Conservation (phyloP, 768 basidiomycete species). For the Mrakia frigida region DNA sequence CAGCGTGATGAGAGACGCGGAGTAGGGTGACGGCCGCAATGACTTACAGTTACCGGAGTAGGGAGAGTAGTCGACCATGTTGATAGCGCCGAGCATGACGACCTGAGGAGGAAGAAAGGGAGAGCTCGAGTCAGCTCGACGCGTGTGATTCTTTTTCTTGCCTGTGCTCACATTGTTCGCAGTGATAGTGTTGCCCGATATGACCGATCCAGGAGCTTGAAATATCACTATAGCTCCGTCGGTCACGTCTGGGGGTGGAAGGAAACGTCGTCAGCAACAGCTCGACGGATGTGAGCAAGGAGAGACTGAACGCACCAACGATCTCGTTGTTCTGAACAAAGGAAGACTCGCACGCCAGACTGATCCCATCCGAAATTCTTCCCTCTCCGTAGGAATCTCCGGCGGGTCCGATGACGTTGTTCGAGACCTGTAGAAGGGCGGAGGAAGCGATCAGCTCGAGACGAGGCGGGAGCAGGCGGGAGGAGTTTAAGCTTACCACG, state of each 20-base stretch:
- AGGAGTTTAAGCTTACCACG: neutral
- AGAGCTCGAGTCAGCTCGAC: neutral
- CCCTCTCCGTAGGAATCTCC: conserved; percentile 2
- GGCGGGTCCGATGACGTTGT: conserved; percentile 19
- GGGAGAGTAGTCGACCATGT: conserved; percentile 23
- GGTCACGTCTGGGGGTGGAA: neutral
- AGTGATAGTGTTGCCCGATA: conserved; percentile 11
- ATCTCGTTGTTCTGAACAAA: neutral
- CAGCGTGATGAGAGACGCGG: no score
- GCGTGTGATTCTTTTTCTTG: neutral
- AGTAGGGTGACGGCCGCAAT: no score
- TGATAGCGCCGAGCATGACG: conserved; percentile 8
- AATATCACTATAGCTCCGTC: conserved; percentile 23
- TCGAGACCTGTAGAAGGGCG: neutral
- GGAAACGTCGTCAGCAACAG: neutral
- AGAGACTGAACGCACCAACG: neutral
- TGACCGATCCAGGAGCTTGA: neutral
- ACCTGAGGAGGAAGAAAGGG: neutral
- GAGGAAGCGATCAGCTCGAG: neutral
- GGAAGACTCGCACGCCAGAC: neutral
- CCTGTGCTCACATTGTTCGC: neutral
- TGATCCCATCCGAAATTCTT: conserved; percentile 9
- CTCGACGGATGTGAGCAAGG: neutral
- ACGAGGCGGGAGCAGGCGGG: neutral
- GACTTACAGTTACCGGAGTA: neutral